Conservation (phyloP, 768 basidiomycete species). For the Suillus brevipes region DNA sequence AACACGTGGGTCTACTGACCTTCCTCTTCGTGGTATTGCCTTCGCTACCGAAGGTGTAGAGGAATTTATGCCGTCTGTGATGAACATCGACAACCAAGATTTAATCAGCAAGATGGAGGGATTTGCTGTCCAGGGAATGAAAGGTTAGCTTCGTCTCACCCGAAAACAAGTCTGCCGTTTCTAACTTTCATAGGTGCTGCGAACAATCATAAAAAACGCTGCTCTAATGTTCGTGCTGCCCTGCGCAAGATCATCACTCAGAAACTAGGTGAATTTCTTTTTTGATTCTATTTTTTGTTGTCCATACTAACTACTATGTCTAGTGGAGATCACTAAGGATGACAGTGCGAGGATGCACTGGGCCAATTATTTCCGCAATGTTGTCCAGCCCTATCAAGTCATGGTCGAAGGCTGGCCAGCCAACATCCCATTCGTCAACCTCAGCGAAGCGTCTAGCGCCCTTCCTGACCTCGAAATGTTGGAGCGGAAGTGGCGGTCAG, state of each 20-base stretch:
- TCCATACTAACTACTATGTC: neutral
- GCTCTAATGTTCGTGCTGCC: slow-evolving; percentile 5
- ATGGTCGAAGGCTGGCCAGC: slow-evolving; percentile 4
- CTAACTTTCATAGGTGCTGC: neutral
- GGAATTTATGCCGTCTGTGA: neutral
- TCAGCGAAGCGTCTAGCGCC: slow-evolving; percentile 4
- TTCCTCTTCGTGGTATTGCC: neutral
- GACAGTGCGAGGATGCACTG: slow-evolving; percentile 9
- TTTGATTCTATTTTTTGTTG: neutral
- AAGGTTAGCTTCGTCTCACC: slow-evolving; percentile 12
- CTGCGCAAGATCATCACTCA: neutral
- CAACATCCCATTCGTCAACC: slow-evolving; percentile 6
- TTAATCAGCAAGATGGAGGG: slow-evolving; percentile 15
- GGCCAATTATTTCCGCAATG: slow-evolving; percentile 2
- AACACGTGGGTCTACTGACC: neutral
- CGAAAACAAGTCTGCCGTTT: neutral
- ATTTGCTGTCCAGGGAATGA: slow-evolving; percentile 14
- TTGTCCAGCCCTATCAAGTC: neutral
- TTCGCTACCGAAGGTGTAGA: neutral
- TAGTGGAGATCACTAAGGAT: slow-evolving; percentile 6
- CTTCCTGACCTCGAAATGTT: slow-evolving; percentile 6
- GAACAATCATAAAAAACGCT: neutral
- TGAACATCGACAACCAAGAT: slow-evolving; percentile 11
- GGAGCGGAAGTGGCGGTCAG: neutral
- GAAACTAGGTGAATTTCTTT: neutral